phyloP scores from a whole-genome alignment of 106 monocot genomes.

The Ottelia alismoides region DNA sequence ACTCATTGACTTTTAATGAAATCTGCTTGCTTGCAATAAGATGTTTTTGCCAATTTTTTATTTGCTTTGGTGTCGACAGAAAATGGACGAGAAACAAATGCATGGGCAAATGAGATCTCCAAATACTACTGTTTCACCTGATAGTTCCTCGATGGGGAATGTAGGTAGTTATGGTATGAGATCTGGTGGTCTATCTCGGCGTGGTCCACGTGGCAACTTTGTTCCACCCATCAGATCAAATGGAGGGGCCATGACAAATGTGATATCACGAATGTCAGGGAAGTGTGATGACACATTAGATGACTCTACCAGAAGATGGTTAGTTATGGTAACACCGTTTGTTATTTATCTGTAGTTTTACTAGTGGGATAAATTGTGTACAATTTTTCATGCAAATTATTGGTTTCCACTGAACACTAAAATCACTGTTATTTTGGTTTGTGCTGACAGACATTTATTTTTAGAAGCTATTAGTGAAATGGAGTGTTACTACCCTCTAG shows the following conservation, averaged over 20 bases:
- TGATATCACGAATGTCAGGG: conserved; percentile 43
- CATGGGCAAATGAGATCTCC: conserved; percentile 28
- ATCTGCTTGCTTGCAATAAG: background rate
- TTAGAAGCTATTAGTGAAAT: no score
- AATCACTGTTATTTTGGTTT: background rate
- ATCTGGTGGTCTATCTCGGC: conserved; percentile 55
- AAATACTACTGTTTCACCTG: conserved; percentile 36
- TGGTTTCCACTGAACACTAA: background rate
- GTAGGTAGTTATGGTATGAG: conserved; percentile 49
- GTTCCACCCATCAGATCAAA: conserved; percentile 87
- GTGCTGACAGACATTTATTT: no score
- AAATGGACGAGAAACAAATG: conserved; percentile 66
- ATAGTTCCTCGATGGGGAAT: conserved; percentile 28
- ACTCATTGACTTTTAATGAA: no score
- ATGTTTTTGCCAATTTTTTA: conserved; percentile 2
- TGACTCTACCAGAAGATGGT: conserved; percentile 97
- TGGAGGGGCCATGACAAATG: conserved; percentile 37
- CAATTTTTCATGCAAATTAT: background rate
- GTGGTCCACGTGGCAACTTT: conserved; percentile 94
- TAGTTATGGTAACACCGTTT: conserved; percentile 11
- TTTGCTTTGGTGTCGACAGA: conserved; percentile 24
- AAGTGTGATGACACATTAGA: conserved; percentile 74
- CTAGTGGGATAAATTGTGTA: background rate
- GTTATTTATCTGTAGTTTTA: background rate
- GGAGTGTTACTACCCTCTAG: no score